Evolutionary conservation across 805 yeast genomes (phyloP), one percentile per base, ranked within the genome.

Genomic region (Schwanniomyces occidentalis): DNA sequence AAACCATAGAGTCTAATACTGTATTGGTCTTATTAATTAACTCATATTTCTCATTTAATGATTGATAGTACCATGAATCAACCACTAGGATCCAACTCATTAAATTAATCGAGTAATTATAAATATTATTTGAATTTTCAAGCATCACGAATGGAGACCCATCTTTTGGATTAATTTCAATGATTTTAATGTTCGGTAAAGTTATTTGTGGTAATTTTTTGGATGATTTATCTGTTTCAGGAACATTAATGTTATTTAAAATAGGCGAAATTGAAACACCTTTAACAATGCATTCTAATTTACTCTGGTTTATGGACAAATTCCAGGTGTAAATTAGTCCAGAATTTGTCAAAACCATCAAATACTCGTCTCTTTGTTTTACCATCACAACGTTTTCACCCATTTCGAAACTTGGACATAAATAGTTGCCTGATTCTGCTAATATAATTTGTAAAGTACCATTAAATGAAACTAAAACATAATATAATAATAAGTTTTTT

Each of bases 391-490:
- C 56, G 32, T 68, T 67, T 9, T 58, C 58, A 0, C 85, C 85
- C 3, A 80, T 35, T 47, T 78, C 82, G 8, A 79, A 50, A 8
- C 68, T 54, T 2, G 85, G 80, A 30, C 63, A 49, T 1, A 69
- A 41, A 18, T 62, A 61, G 16, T 71, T 50, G 0, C 85, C 85
- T 5, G 69, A 45, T 5, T 58, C 54, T 0, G 73, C 63, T 1
- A 73, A 55, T 6, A 72, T 46, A 0, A 78, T 43, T 40, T 73
- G 69, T 9, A 82, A 45, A 0, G 76, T 56, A 0, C 89, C 89
- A 19, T 71, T 64, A 30, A 80, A 80, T 0, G 86, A 78, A 0
- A 82, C 68, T 15, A 79, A 51, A 8, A 73, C 73, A 65, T 81
- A 74, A 46, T 63, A 78, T 10, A 51, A 46, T 7, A 66, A 61